Evolutionary conservation across 1,139 yeast genomes (phyloP), one percentile per base, ranked within the genome.

Genomic region (Blastobotrys serpentis): DNA sequence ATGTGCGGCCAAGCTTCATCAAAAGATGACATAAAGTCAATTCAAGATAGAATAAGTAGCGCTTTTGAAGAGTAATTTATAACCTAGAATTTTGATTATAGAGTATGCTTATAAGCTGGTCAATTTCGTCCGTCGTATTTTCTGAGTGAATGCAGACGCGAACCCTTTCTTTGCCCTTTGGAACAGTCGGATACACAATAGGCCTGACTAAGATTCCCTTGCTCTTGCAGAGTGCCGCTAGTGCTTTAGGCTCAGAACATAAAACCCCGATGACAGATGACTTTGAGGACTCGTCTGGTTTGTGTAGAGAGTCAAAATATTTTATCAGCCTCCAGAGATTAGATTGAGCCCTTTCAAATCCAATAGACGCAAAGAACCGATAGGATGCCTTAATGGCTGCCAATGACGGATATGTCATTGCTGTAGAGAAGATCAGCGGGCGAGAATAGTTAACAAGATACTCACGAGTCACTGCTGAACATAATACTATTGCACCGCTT

Each of bases 181-280:
- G 64, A 2, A 61, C 65, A 0, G 65, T 61, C 1, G 65, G 65
- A 39, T 53, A 56, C 7, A 61, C 62, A 13, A 61, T 60, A 2
- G 65, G 60, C 36, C 64, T 47, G 10, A 61, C 61, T 42, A 59
- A 48, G 13, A 56, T 36, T 2, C 64, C 64, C 8, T 44, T 41
- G 6, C 25, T 34, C 32, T 56, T 61, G 38, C 62, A 56, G 14
- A 45, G 47, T 1, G 18, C 18, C 6, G 65, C 60, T 8, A 61
- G 49, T 5, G 50, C 42, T 13, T 60, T 47, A 1, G 65, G 60
- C 4, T 50, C 42, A 10, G 51, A 36, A 25, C 62, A 55, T 13
- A 54, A 45, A 17, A 60, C 41, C 0, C 62, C 52, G 30, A 59
- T 55, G 17, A 60, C 58, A 8, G 59, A 44, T 7, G 59, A 52